phyloP scores from a whole-genome alignment of 2,329 filamentous ascomycete species.

The Fusarium oligoseptatum region DNA sequence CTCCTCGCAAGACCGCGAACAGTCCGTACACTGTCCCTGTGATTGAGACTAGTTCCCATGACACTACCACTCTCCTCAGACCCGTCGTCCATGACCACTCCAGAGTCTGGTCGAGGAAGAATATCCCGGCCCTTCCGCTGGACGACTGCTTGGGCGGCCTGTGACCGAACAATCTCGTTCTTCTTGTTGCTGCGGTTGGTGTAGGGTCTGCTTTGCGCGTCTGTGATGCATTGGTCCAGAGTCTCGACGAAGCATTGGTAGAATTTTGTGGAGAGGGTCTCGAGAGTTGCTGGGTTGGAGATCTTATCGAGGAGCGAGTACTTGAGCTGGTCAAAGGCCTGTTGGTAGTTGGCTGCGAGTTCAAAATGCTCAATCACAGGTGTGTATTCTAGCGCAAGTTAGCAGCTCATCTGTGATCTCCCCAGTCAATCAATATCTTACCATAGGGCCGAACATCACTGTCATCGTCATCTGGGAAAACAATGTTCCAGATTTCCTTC shows the following conservation, averaged over 20 bases:
- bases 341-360: slow-evolving; percentile 51
- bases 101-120: slow-evolving; percentile 54
- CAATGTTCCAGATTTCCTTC: slow-evolving; percentile 58
- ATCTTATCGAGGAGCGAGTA: slow-evolving; percentile 54
- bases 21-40: slow-evolving; percentile 51
- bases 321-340: slow-evolving; percentile 51
- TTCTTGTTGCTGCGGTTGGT: slow-evolving; percentile 58
- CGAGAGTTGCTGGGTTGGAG: slow-evolving; percentile 53
- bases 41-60: slow-evolving; percentile 36
- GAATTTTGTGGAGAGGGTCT: slow-evolving; percentile 56
- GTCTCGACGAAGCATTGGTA: slow-evolving; percentile 58
- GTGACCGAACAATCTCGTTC: slow-evolving; percentile 46
- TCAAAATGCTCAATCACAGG: slow-evolving; percentile 60
- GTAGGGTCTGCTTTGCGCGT: slow-evolving; percentile 55
- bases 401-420: neutral
- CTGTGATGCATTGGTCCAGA: slow-evolving; percentile 52
- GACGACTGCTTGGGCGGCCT: slow-evolving; percentile 31
- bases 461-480: slow-evolving; percentile 58
- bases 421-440: slow-evolving; percentile 21
- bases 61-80: slow-evolving; percentile 55
- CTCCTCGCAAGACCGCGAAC: slow-evolving; percentile 37
- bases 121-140: slow-evolving; percentile 44
- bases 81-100: slow-evolving; percentile 55
- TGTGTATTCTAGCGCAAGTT: slow-evolving; percentile 50
- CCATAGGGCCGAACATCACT: slow-evolving; percentile 49